A percentile compares a stretch with the other conserved stretches of the same genome.
phyloP scores from a whole-genome alignment of 2,329 filamentous ascomycete genomes.

The Plectosphaerella plurivora region DNA sequence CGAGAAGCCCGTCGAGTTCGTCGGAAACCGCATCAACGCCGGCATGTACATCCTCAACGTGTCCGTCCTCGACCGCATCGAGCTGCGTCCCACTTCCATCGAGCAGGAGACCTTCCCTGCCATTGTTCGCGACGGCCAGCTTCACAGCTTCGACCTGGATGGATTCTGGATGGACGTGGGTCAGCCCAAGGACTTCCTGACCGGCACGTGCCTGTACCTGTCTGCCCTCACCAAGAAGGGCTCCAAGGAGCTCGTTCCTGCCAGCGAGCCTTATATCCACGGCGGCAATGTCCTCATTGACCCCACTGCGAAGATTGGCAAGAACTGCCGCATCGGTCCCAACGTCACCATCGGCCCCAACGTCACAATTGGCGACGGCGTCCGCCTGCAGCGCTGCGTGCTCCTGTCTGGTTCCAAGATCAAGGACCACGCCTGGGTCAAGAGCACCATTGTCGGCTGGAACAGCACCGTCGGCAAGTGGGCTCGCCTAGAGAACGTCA shows the following conservation, averaged over 20 bases:
- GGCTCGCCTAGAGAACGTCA: conserved; percentile 95
- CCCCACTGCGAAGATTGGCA: conserved; percentile 90
- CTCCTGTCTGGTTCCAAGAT: conserved; percentile 85
- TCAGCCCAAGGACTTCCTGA: conserved; percentile 97
- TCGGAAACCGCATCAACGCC: conserved; percentile 97
- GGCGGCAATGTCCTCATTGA: conserved; percentile 96
- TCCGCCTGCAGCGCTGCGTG: conserved; percentile 89
- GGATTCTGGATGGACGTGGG: conserved; percentile 99
- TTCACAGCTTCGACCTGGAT: conserved; percentile 94
- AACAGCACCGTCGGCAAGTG: conserved; percentile 94
- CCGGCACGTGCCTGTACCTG: conserved; percentile 93
- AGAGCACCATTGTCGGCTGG: conserved; percentile 98
- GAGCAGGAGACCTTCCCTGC: conserved; percentile 98
- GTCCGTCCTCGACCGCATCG: conserved; percentile 83
- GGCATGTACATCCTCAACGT: conserved; percentile 98
- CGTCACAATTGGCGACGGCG: conserved; percentile 89
- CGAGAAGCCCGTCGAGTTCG: conserved; percentile 98
- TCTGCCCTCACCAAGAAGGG: conserved; percentile 86
- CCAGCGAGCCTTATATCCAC: conserved; percentile 75
- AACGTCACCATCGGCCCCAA: conserved; percentile 95
- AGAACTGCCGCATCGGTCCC: conserved; percentile 96
- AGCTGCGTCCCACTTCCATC: conserved; percentile 93
- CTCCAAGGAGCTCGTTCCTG: conserved; percentile 74
- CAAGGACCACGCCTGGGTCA: conserved; percentile 98
- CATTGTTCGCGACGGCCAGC: conserved; percentile 81